These are phyloP conservation scores for Musa troglodytarum DNA, from an alignment of 176 grass and related monocot genomes.

Conservation along the genomic window DNA sequence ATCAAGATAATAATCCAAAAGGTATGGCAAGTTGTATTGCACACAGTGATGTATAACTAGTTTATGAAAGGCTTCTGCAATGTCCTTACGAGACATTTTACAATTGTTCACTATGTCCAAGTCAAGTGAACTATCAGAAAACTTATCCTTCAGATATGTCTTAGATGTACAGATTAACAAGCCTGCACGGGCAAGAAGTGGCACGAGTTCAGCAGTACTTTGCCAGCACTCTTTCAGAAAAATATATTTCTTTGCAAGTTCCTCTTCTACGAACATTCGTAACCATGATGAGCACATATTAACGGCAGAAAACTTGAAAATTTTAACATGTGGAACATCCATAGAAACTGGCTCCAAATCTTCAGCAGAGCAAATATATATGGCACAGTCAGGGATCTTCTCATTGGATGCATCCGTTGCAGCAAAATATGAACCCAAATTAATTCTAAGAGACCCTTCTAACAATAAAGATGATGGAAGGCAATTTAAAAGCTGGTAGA, in stretches of 20 bases:
- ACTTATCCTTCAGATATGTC: slow-evolving; percentile 29
- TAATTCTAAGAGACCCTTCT: slow-evolving; percentile 64
- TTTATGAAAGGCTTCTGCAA: slow-evolving; percentile 48
- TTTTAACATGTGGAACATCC: slow-evolving; percentile 65
- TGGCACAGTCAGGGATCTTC: slow-evolving; percentile 35
- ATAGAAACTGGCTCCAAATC: slow-evolving; percentile 56
- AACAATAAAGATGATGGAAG: slow-evolving; percentile 51
- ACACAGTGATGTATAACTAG: slow-evolving; percentile 66
- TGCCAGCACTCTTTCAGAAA: slow-evolving; percentile 85
- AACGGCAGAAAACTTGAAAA: slow-evolving; percentile 43
- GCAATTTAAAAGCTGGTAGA: slow-evolving; percentile 48
- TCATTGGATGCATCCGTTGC: slow-evolving; percentile 11
- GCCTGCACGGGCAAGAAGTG: slow-evolving; percentile 62
- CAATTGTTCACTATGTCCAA: slow-evolving; percentile 34
- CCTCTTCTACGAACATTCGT: slow-evolving; percentile 52
- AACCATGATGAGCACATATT: slow-evolving; percentile 54
- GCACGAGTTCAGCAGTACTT: slow-evolving; percentile 52
- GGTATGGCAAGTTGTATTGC: slow-evolving; percentile 58
- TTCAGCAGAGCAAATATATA: slow-evolving; percentile 68
- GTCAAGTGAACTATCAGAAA: slow-evolving; percentile 29
- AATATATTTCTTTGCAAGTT: slow-evolving; percentile 67
- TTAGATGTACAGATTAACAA: slow-evolving; percentile 44
- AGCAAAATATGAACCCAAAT: slow-evolving; percentile 38
- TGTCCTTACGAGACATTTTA: not conserved
- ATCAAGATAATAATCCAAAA: slow-evolving; percentile 85